Conservation (phyloP, 495 filamentous ascomycete species). For the Xylaria castorea region DNA sequence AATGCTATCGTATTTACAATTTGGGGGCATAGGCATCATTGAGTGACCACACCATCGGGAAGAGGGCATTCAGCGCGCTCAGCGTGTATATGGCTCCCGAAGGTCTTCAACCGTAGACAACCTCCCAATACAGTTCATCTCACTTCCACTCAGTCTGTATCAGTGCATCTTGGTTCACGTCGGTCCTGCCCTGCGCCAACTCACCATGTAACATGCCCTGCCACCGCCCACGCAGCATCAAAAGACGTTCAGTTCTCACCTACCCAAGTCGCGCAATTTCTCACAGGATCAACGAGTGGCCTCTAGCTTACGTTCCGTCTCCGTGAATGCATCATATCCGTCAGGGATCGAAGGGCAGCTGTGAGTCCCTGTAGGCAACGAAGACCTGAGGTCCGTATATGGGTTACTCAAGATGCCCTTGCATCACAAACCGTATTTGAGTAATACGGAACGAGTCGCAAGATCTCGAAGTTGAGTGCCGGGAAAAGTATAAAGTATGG, state of each 20-base stretch:
- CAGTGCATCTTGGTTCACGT: not conserved
- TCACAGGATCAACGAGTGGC: not conserved
- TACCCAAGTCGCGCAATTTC: not conserved
- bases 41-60: not conserved
- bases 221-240: not conserved
- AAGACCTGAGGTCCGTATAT: not conserved
- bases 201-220: not conserved
- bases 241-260: not conserved
- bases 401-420: not conserved
- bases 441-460: not conserved
- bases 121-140: not conserved
- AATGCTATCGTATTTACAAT: not conserved
- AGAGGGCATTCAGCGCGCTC: not conserved
- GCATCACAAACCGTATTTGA: not conserved
- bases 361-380: constrained; percentile 18
- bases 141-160: not conserved
- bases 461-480: not conserved
- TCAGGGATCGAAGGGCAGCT: constrained; percentile 18
- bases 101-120: not conserved
- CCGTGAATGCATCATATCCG: not conserved
- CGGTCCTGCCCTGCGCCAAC: not conserved
- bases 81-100: not conserved
- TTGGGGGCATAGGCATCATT: not conserved
- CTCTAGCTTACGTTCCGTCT: not conserved
- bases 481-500: constrained; percentile 1